Percentiles rank a stretch among this genome's conserved stretches.
Evolutionary conservation across 306 rosid species (phyloP).

Genomic region (Inga oerstediana): DNA sequence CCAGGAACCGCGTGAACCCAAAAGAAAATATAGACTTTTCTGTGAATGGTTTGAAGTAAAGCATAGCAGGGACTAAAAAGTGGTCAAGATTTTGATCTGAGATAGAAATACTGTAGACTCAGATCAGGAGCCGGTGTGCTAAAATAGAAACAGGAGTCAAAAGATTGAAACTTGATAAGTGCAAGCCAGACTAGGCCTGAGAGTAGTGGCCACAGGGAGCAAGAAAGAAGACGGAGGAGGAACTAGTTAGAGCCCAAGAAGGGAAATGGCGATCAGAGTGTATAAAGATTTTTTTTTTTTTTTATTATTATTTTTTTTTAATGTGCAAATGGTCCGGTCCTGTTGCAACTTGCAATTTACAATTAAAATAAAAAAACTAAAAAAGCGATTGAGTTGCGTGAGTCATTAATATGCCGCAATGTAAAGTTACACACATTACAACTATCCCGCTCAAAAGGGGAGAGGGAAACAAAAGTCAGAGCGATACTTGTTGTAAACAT

Average conservation of each 20-base stretch:
- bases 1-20: slow-evolving; percentile 33
- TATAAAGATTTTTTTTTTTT: background rate
- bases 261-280: slow-evolving; percentile 6
- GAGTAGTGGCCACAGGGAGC: slow-evolving; percentile 40
- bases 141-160: slow-evolving; percentile 17
- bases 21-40: slow-evolving; percentile 37
- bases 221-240: slow-evolving; percentile 25
- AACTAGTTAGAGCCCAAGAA: slow-evolving; percentile 34
- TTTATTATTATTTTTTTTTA: background rate
- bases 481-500: background rate
- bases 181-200: slow-evolving; percentile 42
- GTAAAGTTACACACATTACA: background rate
- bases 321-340: background rate
- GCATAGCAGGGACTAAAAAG: slow-evolving; percentile 35
- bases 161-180: slow-evolving; percentile 43
- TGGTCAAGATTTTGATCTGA: slow-evolving; percentile 40
- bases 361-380: background rate
- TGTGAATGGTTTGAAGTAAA: slow-evolving; percentile 35
- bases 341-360: background rate
- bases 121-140: slow-evolving; percentile 49
- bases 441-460: background rate
- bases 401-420: background rate
- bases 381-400: background rate
- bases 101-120: slow-evolving; percentile 33
- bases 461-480: background rate